Base-by-base conservation (phyloP, 164 flowering plant species). In the Vitis rotundifolia region DNA sequence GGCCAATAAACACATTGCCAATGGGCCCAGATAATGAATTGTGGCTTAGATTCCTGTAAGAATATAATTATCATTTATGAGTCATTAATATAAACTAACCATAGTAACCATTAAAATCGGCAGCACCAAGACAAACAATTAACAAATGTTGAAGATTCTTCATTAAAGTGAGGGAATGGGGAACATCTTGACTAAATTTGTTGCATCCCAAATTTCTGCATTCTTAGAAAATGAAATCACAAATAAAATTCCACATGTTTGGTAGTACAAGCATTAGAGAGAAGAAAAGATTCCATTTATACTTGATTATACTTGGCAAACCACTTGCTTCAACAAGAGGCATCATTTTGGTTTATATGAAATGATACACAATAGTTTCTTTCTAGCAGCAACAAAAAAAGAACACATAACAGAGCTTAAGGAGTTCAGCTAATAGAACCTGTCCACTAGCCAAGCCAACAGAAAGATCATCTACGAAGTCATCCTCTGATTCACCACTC, bases 371-470 rank as follows among this genome's bases (percentile, higher is more conserved):
- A 67, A 66, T 8, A 10, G 8, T 71, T 22, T 69, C 49, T 44
- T 60, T 53, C 13, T 47, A 68, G 26, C 49, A 66, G 37, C 37
- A 55, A 52, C 5, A 48, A 37, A 14, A 31, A 31, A 31, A 16
- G 50, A 31, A 49, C 19, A 19, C 11, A 63, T 8, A 55, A 54
- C 56, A 29, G 54, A 59, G 63, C 29, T 15, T 18, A 49, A 68
- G 49, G 61, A n/a, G 28, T 57, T 59, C 12, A 53, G 53, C 11
- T 37, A 26, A 57, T 1, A 47, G 29, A 54, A 91, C 97, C 97
- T 92, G 99, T 73, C 99, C 99, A 69, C 93, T 92, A 52, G 98
- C 97, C 80, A 95, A 86, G 19, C 99, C 99, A 75, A 91, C 96
- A 56, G 99, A 89, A 22, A 95, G 89, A 81, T 95, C 98, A 16